Conservation (phyloP, 805 yeast genomes). For the Wickerhamiella allomyrinae region DNA sequence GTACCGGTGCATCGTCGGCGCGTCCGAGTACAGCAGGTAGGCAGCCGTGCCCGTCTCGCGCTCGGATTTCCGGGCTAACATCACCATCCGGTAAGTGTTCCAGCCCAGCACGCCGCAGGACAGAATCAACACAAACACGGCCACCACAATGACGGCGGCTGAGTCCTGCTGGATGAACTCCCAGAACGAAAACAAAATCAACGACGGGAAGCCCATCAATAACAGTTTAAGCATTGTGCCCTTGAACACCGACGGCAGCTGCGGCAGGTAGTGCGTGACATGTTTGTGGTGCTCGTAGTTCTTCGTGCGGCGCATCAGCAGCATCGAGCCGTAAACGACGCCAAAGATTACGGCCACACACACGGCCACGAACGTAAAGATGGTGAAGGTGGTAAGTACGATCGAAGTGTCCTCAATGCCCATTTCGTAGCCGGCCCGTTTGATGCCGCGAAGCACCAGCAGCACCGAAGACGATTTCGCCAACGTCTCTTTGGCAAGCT, state of each 20-base stretch:
- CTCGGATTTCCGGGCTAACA: constrained; percentile 50
- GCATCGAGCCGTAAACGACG: constrained; percentile 37
- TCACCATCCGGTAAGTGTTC: constrained; percentile 49
- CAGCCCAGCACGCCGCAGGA: constrained; percentile 47
- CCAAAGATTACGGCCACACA: constrained; percentile 50
- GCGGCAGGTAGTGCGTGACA: constrained; percentile 18
- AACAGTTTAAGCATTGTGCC: constrained; percentile 70
- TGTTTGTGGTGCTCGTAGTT: constrained; percentile 5
- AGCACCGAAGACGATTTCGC: constrained; percentile 26
- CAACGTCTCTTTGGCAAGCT: constrained; percentile 13
- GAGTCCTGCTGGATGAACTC: constrained; percentile 74
- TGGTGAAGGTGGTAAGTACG: constrained; percentile 77
- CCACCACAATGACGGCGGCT: constrained; percentile 74
- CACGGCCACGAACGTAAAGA: constrained; percentile 65
- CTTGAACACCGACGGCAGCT: constrained; percentile 60
- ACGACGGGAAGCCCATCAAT: constrained; percentile 73
- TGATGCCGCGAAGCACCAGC: constrained; percentile 70
- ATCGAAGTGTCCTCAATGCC: constrained; percentile 71
- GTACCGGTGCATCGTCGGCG: constrained; percentile 54
- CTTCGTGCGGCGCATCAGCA: constrained; percentile 9
- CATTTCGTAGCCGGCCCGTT: constrained; percentile 65
- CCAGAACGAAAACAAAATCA: constrained; percentile 69
- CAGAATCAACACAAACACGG: constrained; percentile 53
- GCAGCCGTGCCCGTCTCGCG: constrained; percentile 63
- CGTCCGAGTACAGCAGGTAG: constrained; percentile 70